These are phyloP conservation scores for Hymenoscyphus albidus DNA, from an alignment of 2,329 filamentous ascomycete species.

Conservation along the genomic window DNA sequence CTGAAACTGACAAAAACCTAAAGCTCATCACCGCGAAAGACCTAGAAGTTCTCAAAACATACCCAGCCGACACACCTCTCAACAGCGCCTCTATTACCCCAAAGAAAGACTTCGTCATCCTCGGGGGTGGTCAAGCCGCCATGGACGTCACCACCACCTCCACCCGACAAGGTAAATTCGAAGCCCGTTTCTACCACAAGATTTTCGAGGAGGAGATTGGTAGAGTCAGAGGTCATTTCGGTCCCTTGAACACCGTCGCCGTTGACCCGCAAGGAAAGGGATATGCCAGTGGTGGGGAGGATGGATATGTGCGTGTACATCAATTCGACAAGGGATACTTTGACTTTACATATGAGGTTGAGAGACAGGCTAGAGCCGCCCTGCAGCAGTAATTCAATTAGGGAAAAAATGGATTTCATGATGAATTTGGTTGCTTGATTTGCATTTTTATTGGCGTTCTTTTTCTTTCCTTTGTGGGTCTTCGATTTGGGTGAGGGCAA, in stretches of 20 bases:
- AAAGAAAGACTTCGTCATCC: constrained; percentile 96
- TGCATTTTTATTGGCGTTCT: too few species aligned
- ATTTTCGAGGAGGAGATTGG: constrained; percentile 99
- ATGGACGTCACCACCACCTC: constrained; percentile 95
- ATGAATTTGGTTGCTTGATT: too few species aligned
- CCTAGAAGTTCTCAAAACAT: constrained; percentile 90
- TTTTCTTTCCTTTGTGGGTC: too few species aligned
- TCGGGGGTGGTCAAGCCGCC: constrained; percentile 95
- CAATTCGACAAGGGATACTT: constrained; percentile 99
- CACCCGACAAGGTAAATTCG: constrained; percentile 95
- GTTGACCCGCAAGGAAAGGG: constrained; percentile 86
- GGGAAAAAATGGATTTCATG: too few species aligned
- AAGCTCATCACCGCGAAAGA: constrained; percentile 80
- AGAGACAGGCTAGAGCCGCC: constrained; percentile 61
- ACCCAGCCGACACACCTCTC: constrained; percentile 85
- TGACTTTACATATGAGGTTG: constrained; percentile 98
- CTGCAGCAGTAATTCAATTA: constrained; percentile 25
- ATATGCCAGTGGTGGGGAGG: constrained; percentile 94
- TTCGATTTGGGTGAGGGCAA: too few species aligned
- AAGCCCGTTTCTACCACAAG: constrained; percentile 99
- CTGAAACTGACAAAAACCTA: constrained; percentile 13
- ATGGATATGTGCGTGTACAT: constrained; percentile 97
- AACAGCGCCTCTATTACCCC: constrained; percentile 93
- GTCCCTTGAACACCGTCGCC: constrained; percentile 81
- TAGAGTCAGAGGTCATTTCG: constrained; percentile 94